Conservation (phyloP, 208 protist genomes). For the Paratrypanosoma confusum region DNA sequence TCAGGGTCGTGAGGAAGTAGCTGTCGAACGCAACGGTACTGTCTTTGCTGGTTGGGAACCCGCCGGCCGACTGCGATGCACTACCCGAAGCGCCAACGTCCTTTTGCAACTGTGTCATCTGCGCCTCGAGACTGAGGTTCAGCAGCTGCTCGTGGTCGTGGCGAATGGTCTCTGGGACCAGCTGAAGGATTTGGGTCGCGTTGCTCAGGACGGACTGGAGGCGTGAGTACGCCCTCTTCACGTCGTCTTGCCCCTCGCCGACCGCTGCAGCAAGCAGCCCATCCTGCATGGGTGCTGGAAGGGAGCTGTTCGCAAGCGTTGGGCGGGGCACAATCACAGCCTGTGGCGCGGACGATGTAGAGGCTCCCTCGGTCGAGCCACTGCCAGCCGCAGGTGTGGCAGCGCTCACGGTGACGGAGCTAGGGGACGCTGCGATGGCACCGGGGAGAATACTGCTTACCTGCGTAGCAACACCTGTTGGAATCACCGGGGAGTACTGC, state of each 20-base stretch:
- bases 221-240: slow-evolving; percentile 34
- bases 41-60: neutral
- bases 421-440: slow-evolving; percentile 3
- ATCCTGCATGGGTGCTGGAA: slow-evolving; percentile 53
- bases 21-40: slow-evolving; percentile 45
- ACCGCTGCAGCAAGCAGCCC: slow-evolving; percentile 52
- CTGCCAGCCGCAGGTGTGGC: neutral
- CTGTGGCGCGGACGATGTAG: slow-evolving; percentile 10
- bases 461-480: too few species aligned
- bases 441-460: neutral
- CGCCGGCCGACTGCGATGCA: slow-evolving; percentile 3
- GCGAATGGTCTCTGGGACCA: slow-evolving; percentile 51
- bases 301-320: slow-evolving; percentile 48
- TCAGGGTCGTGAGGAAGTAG: slow-evolving; percentile 36
- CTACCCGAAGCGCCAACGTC: neutral
- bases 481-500: too few species aligned
- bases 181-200: slow-evolving; percentile 54
- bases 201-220: slow-evolving; percentile 57
- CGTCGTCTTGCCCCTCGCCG: slow-evolving; percentile 47
- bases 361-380: slow-evolving; percentile 1
- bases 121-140: slow-evolving; percentile 69
- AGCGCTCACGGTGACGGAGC: neutral
- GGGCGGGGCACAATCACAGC: slow-evolving; percentile 16
- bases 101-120: slow-evolving; percentile 83
- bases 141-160: slow-evolving; percentile 73